These are phyloP conservation scores for Echium plantagineum DNA, from an alignment of 257 asterid genomes.

Conservation along the genomic window DNA sequence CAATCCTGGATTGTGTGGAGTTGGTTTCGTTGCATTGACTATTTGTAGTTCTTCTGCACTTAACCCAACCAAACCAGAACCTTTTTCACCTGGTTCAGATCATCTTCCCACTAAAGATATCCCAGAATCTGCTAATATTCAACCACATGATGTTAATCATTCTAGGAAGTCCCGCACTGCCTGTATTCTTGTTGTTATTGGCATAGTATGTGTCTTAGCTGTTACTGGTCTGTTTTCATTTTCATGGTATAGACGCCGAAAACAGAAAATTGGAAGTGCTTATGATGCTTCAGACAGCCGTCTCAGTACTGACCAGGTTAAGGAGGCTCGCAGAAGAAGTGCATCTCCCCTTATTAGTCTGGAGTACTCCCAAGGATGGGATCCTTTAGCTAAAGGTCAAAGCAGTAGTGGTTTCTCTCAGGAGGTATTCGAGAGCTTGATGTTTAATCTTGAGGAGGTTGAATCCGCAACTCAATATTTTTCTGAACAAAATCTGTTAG, in stretches of 20 bases:
- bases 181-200: constrained; percentile 34
- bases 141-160: constrained; percentile 19
- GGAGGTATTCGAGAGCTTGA: constrained; percentile 69
- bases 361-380: constrained; percentile 86
- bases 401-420: constrained; percentile 55
- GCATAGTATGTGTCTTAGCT: constrained; percentile 26
- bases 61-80: constrained; percentile 47
- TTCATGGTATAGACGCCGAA: constrained; percentile 57
- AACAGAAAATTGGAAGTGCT: constrained; percentile 67
- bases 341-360: constrained; percentile 78
- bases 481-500: constrained; percentile 66
- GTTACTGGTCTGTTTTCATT: constrained; percentile 46
- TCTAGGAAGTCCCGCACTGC: constrained; percentile 38
- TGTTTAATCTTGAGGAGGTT: constrained; percentile 77
- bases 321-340: constrained; percentile 52
- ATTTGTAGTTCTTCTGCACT: constrained; percentile 37
- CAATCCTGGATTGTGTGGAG: constrained; percentile 69
- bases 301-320: constrained; percentile 53
- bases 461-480: constrained; percentile 85
- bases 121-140: constrained; percentile 74
- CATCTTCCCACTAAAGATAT: constrained; percentile 56
- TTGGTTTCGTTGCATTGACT: constrained; percentile 35
- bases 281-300: constrained; percentile 47
- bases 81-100: constrained; percentile 43
- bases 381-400: constrained; percentile 55